Evolutionary conservation across 1,284 basidiomycete species (phyloP).

Genomic region (Marasmius oreades): DNA sequence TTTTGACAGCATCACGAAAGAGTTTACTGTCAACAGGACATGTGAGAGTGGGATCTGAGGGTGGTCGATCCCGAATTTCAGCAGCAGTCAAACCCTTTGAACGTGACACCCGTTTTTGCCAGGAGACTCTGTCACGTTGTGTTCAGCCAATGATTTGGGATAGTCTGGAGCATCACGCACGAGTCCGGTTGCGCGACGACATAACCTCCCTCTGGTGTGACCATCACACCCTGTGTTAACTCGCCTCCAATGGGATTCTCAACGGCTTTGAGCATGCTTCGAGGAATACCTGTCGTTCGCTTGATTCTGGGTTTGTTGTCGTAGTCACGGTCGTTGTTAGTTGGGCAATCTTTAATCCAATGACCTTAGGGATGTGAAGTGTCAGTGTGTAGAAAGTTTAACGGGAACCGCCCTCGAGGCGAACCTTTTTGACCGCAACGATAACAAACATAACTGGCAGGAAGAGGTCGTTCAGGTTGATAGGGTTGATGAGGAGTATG

Average conservation of each 20-base stretch:
- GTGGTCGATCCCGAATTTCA: conserved; percentile 83
- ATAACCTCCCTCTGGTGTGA: conserved; percentile 94
- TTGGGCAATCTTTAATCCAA: conserved; percentile 99
- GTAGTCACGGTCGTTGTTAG: conserved; percentile 92
- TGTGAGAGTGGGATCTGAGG: conserved; percentile 71
- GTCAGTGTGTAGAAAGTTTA: conserved; percentile 13
- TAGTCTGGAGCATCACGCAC: conserved; percentile 45
- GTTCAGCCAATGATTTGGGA: conserved; percentile 5
- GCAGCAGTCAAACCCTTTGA: conserved; percentile 77
- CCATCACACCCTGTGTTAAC: conserved; percentile 86
- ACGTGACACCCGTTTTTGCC: conserved; percentile 87
- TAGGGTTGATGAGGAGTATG: conserved; percentile 42
- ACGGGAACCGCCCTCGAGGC: conserved; percentile 22
- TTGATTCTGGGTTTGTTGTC: conserved; percentile 96
- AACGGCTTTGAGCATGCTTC: conserved; percentile 95
- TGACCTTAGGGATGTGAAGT: conserved; percentile 61
- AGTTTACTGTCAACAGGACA: conserved; percentile 91
- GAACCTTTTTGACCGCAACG: conserved; percentile 96
- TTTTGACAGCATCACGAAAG: conserved; percentile 86
- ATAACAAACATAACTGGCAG: conserved; percentile 98
- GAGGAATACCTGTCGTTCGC: conserved; percentile 95
- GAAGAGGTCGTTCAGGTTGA: conserved; percentile 67
- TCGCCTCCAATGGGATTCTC: conserved; percentile 80
- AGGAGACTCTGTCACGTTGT: conserved; percentile 61
- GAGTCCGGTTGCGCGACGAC: conserved; percentile 92